phyloP scores from a whole-genome alignment of 495 filamentous ascomycete genomes.

The Amphirosellinia nigrospora region DNA sequence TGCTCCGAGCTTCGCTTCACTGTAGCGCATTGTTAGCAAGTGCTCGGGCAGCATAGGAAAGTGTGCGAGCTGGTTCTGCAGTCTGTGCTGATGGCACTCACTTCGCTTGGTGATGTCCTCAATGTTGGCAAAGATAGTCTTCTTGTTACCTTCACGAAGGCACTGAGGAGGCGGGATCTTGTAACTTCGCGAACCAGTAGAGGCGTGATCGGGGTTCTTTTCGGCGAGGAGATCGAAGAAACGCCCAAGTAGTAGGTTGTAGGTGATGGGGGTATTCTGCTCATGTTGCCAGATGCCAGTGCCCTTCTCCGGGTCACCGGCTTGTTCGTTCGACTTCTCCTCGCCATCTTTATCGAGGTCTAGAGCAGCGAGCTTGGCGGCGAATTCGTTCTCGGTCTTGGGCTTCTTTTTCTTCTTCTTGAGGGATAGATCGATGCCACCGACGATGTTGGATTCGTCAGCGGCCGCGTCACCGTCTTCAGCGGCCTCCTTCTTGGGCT shows the following conservation, averaged over 20 bases:
- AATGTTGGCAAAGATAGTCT: constrained; percentile 99
- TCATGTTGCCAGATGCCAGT: constrained; percentile 94
- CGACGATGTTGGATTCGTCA: constrained; percentile 61
- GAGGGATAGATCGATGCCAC: constrained; percentile 76
- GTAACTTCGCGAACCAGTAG: constrained; percentile 87
- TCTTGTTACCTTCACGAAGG: constrained; percentile 99
- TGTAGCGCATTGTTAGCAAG: constrained; percentile 59
- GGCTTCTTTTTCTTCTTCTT: constrained; percentile 98
- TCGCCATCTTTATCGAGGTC: constrained; percentile 84
- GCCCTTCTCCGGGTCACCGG: constrained; percentile 84
- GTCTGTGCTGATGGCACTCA: constrained; percentile 1
- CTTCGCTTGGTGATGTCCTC: constrained; percentile 78
- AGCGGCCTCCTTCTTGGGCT: constrained; percentile 65
- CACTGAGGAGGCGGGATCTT: constrained; percentile 99
- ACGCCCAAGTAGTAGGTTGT: constrained; percentile 80
- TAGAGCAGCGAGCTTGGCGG: constrained; percentile 66
- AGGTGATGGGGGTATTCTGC: constrained; percentile 74
- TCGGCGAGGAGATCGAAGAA: constrained; percentile 92
- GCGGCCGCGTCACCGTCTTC: constrained; percentile 62
- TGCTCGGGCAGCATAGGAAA: constrained; percentile 32
- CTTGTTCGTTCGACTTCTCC: constrained; percentile 55
- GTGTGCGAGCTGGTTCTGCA: neutral
- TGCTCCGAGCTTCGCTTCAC: constrained; percentile 98
- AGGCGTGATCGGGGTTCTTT: constrained; percentile 92
- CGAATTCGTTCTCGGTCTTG: constrained; percentile 66